Conservation (phyloP, 2,329 filamentous ascomycete species). For the Aspergillaceae sp. region DNA sequence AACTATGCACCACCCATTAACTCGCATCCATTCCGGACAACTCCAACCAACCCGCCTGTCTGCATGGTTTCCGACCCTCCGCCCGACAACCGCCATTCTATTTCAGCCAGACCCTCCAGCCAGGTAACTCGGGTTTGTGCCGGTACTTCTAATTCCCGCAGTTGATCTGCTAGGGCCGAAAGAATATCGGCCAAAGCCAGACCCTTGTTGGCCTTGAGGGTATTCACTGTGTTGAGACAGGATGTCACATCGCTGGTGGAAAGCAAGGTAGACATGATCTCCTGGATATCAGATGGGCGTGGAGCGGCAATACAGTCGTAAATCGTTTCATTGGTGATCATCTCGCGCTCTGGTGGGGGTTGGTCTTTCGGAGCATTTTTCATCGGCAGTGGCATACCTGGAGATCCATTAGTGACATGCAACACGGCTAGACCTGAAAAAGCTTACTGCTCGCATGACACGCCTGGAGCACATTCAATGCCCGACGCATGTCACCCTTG, state of each 20-base stretch:
- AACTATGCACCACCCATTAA: conserved; percentile 43
- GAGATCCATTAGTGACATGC: conserved; percentile 3
- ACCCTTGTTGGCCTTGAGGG: conserved; percentile 75
- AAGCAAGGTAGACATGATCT: conserved; percentile 76
- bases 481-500: conserved; percentile 92
- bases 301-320: conserved; percentile 97
- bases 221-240: conserved; percentile 79
- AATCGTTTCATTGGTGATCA: conserved; percentile 84
- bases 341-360: conserved; percentile 58
- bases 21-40: conserved; percentile 78
- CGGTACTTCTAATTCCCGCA: conserved; percentile 73
- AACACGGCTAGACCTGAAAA: background rate
- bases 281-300: conserved; percentile 76
- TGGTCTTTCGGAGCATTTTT: conserved; percentile 53
- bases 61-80: conserved; percentile 82
- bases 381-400: conserved; percentile 59
- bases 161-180: conserved; percentile 72
- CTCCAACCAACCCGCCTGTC: conserved; percentile 85
- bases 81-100: conserved; percentile 83
- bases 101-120: conserved; percentile 82
- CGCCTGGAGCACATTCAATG: conserved; percentile 89
- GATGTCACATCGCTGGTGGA: conserved; percentile 80
- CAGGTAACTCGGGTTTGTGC: conserved; percentile 81
- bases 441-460: conserved; percentile 82
- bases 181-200: conserved; percentile 90